Base-by-base conservation (phyloP, 371 early-diverging fungal genomes). In the Mortierella sp. region DNA sequence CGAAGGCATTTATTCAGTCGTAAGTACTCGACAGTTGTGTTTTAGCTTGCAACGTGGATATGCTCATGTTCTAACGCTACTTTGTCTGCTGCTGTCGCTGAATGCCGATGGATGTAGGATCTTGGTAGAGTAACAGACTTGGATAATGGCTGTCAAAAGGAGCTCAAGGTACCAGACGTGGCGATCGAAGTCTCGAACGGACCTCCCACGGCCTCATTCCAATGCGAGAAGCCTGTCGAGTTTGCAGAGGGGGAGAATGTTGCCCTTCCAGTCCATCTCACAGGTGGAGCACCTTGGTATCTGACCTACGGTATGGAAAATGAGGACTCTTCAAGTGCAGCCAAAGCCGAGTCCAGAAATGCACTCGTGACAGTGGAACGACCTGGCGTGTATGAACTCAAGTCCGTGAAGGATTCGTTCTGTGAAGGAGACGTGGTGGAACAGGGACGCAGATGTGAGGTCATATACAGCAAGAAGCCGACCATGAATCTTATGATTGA, bases 401-500 rank as follows among this genome's bases (percentile, higher is more conserved):
- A 56, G 32, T 58, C 63, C 1, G 63, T 72, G 32, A 58, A 50
- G 21, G 73, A 72, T 44, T 50, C 67, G 6, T 72, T 67, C 63
- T 72, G 73, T 28, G 50, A 66, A 3, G 73, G 73, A 3, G 63
- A 61, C 4, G 63, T 72, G 0, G 73, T 72, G 21, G 67, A 61
- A 50, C 73, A 66, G 34, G 67, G 67, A 7, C 53, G 62, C 8
- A 56, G n/a, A 11, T 72, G 73, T 27, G 50, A 57, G 23, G 73
- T 72, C 9, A 59, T 72, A 31, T 53, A 66, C 31, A 72, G 73
- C 63, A 39, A 72, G 50, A 51, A 59, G 26, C 73, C 73, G 3
- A 49, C 63, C 4, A 72, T 72, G 73, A 66, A 72, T 11, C 55
- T 72, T 15, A 66, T 60, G 67, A 67, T 72, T 43, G 73, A 72